Evolutionary conservation across 768 basidiomycete genomes (phyloP).

Genomic region (Amylocystis lapponica): DNA sequence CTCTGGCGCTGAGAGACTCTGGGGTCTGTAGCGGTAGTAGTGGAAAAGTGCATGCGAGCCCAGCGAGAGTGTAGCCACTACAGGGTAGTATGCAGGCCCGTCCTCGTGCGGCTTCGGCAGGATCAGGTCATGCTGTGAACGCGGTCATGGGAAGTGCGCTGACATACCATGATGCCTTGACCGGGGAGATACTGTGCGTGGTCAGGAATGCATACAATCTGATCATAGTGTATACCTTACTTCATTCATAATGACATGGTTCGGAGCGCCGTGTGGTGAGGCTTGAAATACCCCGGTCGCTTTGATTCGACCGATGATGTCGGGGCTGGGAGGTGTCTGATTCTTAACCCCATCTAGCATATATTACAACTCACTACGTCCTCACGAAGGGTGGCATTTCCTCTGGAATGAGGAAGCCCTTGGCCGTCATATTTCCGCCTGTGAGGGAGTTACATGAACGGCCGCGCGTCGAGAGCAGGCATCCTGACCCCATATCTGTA

Average conservation of each 20-base stretch:
- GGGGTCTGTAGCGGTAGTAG: constrained; percentile 60
- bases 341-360: constrained; percentile 2
- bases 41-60: constrained; percentile 80
- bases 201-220: constrained; percentile 5
- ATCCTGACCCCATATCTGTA: constrained; percentile 66
- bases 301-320: constrained; percentile 66
- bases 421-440: constrained; percentile 74
- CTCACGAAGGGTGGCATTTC: constrained; percentile 66
- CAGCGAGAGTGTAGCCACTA: constrained; percentile 87
- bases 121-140: no score
- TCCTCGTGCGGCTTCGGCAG: constrained; percentile 83
- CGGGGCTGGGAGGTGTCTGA: constrained; percentile 47
- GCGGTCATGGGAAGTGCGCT: constrained; percentile 4
- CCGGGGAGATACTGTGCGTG: constrained; percentile 66
- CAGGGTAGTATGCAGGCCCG: constrained; percentile 76
- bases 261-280: constrained; percentile 65
- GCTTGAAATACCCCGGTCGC: constrained; percentile 55
- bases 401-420: constrained; percentile 63
- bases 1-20: constrained; percentile 15
- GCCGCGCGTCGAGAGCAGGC: constrained; percentile 2
- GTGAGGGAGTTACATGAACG: constrained; percentile 1
- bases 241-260: constrained; percentile 90
- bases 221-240: constrained; percentile 29
- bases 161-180: constrained; percentile 86
- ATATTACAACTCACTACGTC: constrained; percentile 45